phyloP scores from a whole-genome alignment of 192 early-diverging fungal genomes.

The Mortierella hygrophila region DNA sequence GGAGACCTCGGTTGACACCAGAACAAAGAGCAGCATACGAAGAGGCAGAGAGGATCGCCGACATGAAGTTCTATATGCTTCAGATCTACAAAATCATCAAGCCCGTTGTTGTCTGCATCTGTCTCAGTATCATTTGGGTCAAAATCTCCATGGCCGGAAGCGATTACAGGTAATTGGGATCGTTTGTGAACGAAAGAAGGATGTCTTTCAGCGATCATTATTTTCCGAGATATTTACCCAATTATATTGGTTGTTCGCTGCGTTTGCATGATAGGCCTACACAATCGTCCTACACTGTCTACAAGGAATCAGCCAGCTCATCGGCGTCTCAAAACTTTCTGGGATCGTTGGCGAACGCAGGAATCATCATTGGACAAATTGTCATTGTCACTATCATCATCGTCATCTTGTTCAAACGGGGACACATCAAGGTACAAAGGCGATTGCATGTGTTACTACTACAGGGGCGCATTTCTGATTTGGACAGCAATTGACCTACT shows the following conservation, averaged over 20 bases:
- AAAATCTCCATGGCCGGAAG: constrained; percentile 75
- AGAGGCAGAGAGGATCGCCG: constrained; percentile 70
- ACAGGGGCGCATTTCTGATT: background rate
- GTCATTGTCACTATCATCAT: constrained; percentile 85
- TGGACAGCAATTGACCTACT: background rate
- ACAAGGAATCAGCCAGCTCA: constrained; percentile 35
- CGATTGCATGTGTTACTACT: background rate
- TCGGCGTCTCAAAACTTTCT: constrained; percentile 43
- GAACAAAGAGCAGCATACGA: constrained; percentile 30
- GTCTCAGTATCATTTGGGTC: constrained; percentile 88
- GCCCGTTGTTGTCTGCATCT: constrained; percentile 83
- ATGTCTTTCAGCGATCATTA: background rate
- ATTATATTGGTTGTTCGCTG: background rate
- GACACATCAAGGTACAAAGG: constrained; percentile 76
- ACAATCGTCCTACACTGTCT: constrained; percentile 44
- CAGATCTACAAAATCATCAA: constrained; percentile 87
- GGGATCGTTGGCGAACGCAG: constrained; percentile 67
- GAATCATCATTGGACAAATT: constrained; percentile 82
- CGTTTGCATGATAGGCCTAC: constrained; percentile 25
- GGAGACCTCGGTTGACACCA: constrained; percentile 34
- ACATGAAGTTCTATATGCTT: constrained; percentile 83
- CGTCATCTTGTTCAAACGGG: constrained; percentile 80
- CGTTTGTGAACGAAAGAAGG: background rate
- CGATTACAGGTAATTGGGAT: constrained; percentile 56
- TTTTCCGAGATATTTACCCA: background rate